Evolutionary conservation across 2,329 filamentous ascomycete species (phyloP).

Genomic region (Elsinoe ampelina): DNA sequence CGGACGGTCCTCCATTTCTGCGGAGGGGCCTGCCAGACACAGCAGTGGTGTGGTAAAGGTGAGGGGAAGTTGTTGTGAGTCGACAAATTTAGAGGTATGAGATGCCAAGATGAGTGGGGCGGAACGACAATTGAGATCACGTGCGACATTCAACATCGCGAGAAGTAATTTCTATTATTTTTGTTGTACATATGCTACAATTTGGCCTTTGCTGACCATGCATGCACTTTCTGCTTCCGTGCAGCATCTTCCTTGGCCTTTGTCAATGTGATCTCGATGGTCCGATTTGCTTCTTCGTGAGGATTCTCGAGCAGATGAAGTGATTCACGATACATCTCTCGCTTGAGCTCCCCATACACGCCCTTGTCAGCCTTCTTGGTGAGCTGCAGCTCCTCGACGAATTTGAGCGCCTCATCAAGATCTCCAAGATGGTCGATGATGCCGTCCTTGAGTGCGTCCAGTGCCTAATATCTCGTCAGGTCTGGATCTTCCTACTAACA

Average conservation of each 20-base stretch:
- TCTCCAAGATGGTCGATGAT: slow-evolving; percentile 61
- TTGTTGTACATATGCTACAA: slow-evolving; percentile 1
- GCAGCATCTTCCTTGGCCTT: slow-evolving; percentile 30
- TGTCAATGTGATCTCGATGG: slow-evolving; percentile 30
- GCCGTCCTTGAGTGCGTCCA: slow-evolving; percentile 54
- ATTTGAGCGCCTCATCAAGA: slow-evolving; percentile 50
- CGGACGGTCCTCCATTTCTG: slow-evolving; percentile 22
- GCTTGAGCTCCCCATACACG: slow-evolving; percentile 63
- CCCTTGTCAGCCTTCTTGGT: slow-evolving; percentile 53
- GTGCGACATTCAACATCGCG: background rate
- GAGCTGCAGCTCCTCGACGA: slow-evolving; percentile 53
- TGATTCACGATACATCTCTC: slow-evolving; percentile 64
- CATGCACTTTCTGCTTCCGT: slow-evolving; percentile 42
- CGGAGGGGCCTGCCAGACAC: background rate
- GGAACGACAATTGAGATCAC: no score
- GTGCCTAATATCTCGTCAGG: slow-evolving; percentile 30
- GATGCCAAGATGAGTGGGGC: background rate
- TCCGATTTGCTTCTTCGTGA: slow-evolving; percentile 33
- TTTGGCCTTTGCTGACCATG: slow-evolving; percentile 6
- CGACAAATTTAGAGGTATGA: background rate
- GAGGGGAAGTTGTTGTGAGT: background rate
- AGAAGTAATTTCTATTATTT: background rate
- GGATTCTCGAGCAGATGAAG: slow-evolving; percentile 49
- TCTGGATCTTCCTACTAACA: background rate
- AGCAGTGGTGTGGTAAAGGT: background rate